phyloP scores from a whole-genome alignment of 768 basidiomycete species.

The Dacryopinax spathularia region DNA sequence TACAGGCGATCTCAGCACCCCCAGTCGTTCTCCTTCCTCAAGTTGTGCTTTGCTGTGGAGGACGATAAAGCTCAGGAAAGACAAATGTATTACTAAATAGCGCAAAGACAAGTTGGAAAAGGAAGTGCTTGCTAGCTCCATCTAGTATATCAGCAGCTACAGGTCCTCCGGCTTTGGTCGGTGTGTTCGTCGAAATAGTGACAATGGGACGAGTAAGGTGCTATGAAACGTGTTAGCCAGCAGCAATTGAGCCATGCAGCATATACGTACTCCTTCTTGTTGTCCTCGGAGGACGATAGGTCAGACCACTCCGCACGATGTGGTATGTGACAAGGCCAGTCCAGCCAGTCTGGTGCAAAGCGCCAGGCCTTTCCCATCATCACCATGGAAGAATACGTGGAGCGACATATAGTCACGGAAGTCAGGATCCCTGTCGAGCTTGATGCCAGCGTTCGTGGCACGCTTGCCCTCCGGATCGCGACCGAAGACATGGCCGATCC shows the following conservation, averaged over 20 bases:
- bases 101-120: too few species aligned
- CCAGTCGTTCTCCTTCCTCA: too few species aligned
- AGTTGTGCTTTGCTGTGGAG: too few species aligned
- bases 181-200: conserved; percentile 76
- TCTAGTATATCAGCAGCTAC: too few species aligned
- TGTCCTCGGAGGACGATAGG: conserved; percentile 82
- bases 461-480: conserved; percentile 73
- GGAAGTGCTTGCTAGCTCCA: not conserved
- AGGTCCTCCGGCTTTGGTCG: not conserved
- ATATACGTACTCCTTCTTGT: conserved; percentile 57
- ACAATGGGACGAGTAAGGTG: conserved; percentile 69
- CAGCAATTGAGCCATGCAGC: not conserved
- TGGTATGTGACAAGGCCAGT: conserved; percentile 83
- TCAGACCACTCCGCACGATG: conserved; percentile 79
- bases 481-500: conserved; percentile 98
- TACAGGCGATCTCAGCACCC: too few species aligned
- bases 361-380: conserved; percentile 81
- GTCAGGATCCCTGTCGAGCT: conserved; percentile 80
- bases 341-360: conserved; percentile 98
- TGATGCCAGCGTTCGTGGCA: conserved; percentile 85
- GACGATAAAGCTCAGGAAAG: too few species aligned
- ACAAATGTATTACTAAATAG: too few species aligned
- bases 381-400: conserved; percentile 96
- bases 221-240: conserved; percentile 28
- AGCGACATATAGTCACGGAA: conserved; percentile 97